Evolutionary conservation across 2,329 filamentous ascomycete species (phyloP).

Genomic region (Fusarium sublunatum): DNA sequence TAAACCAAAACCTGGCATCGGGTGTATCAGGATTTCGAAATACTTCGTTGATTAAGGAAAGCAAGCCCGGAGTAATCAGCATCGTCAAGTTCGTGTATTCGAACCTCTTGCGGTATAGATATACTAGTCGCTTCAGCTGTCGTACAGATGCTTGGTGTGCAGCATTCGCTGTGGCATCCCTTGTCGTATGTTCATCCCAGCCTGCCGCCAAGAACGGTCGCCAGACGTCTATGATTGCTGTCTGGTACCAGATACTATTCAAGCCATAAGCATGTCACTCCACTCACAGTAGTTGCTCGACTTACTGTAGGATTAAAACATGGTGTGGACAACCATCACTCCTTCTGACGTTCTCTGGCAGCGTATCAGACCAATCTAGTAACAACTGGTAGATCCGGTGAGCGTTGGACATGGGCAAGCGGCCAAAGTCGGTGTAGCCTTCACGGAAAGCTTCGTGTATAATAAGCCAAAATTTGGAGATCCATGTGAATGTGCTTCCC

Average conservation of each 20-base stretch:
- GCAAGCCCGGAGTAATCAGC: slow-evolving; percentile 4
- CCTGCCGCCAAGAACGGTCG: neutral
- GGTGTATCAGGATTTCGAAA: neutral
- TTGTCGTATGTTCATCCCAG: rapidly evolving
- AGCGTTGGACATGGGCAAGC: slow-evolving; percentile 3
- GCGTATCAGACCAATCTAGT: neutral
- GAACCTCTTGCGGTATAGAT: slow-evolving; percentile 13
- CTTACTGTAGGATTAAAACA: slow-evolving; percentile 21
- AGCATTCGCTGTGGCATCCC: neutral
- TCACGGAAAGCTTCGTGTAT: slow-evolving; percentile 3
- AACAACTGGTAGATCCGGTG: slow-evolving; percentile 7
- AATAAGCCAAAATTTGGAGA: slow-evolving; percentile 17
- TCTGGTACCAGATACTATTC: slow-evolving; percentile 11
- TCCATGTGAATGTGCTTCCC: slow-evolving; percentile 18
- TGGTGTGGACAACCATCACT: slow-evolving; percentile 6
- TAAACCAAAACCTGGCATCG: slow-evolving; percentile 21
- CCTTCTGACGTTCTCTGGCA: slow-evolving; percentile 10
- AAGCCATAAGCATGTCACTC: neutral
- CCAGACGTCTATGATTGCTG: slow-evolving; percentile 17
- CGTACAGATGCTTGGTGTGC: neutral
- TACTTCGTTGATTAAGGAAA: slow-evolving; percentile 10
- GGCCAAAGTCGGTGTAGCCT: neutral
- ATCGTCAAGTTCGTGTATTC: slow-evolving; percentile 16
- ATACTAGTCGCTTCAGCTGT: slow-evolving; percentile 11
- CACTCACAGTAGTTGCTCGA: rapidly evolving